Evolutionary conservation across 192 early-diverging fungal genomes (phyloP), one percentile per base, ranked within the genome.

Genomic region (Coemansia sp.): DNA sequence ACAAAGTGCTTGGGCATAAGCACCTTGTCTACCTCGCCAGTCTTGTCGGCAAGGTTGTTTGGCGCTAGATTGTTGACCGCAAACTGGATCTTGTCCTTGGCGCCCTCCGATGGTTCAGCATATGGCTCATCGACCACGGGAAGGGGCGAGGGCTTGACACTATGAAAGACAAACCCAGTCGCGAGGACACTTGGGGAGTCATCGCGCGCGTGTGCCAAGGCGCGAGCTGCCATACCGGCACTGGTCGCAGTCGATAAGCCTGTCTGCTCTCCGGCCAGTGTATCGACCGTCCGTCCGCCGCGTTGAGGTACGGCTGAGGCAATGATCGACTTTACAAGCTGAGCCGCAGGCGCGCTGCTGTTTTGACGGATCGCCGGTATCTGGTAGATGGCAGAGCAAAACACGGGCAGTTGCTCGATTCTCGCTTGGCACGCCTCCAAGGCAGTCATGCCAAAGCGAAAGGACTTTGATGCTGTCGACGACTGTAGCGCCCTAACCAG

Each of bases 71-170:
- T 99, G 86, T 99, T 99, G 68, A 99, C 89, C 25, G 94, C 94
- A 77, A 99, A 99, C 35, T 96, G 86, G 46, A 99, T 94, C 83
- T 97, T 96, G 74, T 99, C 98, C 72, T 91, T 88, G 19, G 86
- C 77, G 1, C 76, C 84, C 64, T 93, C 75, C 2, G 67, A 41
- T 1, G 78, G 76, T 39, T 84, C 73, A 1, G 60, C 37, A 58
- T 42, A 72, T 11, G 59, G 68, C 70, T 67, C 76, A 35, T 59
- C 68, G 15, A 73, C 49, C 43, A 41, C 65, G 3, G 76, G 66
- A n/a, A 83, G 65, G 10, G 73, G 62, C 56, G 69, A 53, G 3
- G 81, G 81, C 59, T 47, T 58, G 40, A 83, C 59, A 42, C 76
- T 75, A 20, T 51, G 62, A 22, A 83, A 83, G 9, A 72, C 66